A percentile compares a stretch with the other conserved stretches of the same genome.
phyloP scores from a whole-genome alignment of 805 yeast genomes.

The Myxozyma geophila region DNA sequence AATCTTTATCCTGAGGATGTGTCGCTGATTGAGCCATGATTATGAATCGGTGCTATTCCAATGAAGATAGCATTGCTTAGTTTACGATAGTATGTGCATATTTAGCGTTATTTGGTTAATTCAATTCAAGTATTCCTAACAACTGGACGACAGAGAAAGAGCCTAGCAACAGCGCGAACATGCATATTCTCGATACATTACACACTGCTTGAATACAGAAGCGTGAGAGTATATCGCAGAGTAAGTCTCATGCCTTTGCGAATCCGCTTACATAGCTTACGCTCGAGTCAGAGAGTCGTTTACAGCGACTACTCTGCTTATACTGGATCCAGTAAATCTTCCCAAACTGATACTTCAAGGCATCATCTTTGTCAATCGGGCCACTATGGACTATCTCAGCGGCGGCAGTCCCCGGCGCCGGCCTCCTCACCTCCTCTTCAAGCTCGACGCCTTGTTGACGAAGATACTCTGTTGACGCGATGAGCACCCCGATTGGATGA shows the following conservation, averaged over 20 bases:
- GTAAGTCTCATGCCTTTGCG: slow-evolving; percentile 29
- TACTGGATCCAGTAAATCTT: slow-evolving; percentile 35
- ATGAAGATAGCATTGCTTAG: too few species aligned
- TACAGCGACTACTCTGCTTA: slow-evolving; percentile 32
- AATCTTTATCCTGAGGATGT: too few species aligned
- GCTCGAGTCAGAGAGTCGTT: slow-evolving; percentile 26
- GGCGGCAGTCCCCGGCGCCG: slow-evolving; percentile 25
- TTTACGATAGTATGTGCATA: too few species aligned
- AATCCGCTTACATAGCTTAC: slow-evolving; percentile 37
- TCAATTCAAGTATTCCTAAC: too few species aligned
- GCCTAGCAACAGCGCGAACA: too few species aligned
- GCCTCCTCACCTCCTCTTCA: slow-evolving; percentile 24
- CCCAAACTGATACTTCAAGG: slow-evolving; percentile 31
- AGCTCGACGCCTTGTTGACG: slow-evolving; percentile 25
- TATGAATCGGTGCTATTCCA: too few species aligned
- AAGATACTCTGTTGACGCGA: slow-evolving; percentile 55
- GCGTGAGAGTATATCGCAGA: background rate
- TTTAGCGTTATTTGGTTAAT: too few species aligned
- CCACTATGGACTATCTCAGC: slow-evolving; percentile 24
- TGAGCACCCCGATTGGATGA: slow-evolving; percentile 70
- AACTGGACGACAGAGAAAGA: too few species aligned
- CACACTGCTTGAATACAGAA: too few species aligned
- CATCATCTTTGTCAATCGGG: slow-evolving; percentile 21
- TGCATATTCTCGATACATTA: too few species aligned
- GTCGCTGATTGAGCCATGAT: too few species aligned